Percentiles rank a stretch among this genome's conserved stretches.
phyloP scores from a whole-genome alignment of 805 yeast species.

The Kluyveromyces nonfermentans region DNA sequence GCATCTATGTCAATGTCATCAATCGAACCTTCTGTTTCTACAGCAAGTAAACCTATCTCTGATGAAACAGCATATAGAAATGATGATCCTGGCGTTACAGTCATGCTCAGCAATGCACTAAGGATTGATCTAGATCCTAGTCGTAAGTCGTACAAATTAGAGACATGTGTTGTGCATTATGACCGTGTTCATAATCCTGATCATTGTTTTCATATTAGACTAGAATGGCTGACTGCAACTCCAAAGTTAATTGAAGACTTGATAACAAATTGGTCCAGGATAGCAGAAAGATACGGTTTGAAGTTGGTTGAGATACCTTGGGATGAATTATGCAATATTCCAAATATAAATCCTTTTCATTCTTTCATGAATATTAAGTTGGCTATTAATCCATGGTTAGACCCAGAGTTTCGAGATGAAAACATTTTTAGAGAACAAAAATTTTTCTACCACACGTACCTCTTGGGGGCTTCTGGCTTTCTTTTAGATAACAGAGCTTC shows the following conservation, averaged over 20 bases:
- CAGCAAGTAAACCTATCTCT: constrained; percentile 8
- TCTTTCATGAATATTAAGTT: constrained; percentile 65
- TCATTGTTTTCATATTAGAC: constrained; percentile 81
- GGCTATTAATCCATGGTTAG: constrained; percentile 64
- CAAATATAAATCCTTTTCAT: constrained; percentile 76
- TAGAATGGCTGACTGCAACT: constrained; percentile 91
- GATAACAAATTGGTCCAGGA: constrained; percentile 65
- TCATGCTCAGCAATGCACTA: constrained; percentile 58
- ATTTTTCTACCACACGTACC: constrained; percentile 68
- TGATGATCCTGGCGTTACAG: constrained; percentile 18
- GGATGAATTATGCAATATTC: constrained; percentile 72
- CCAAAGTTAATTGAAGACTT: constrained; percentile 77
- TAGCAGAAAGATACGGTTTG: constrained; percentile 80
- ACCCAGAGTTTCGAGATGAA: constrained; percentile 39
- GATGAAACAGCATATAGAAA: constrained; percentile 8
- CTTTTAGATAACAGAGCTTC: constrained; percentile 76
- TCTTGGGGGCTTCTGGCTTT: constrained; percentile 64
- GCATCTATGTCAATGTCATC: constrained; percentile 6
- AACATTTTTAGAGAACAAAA: constrained; percentile 40
- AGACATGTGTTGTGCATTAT: constrained; percentile 72
- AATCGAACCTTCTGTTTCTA: constrained; percentile 5
- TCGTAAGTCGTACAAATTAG: constrained; percentile 64
- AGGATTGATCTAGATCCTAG: constrained; percentile 68
- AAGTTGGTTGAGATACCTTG: constrained; percentile 83
- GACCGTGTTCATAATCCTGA: constrained; percentile 91